Conservation (phyloP, 2,329 filamentous ascomycete species). For the Hansfordia pulvinata region DNA sequence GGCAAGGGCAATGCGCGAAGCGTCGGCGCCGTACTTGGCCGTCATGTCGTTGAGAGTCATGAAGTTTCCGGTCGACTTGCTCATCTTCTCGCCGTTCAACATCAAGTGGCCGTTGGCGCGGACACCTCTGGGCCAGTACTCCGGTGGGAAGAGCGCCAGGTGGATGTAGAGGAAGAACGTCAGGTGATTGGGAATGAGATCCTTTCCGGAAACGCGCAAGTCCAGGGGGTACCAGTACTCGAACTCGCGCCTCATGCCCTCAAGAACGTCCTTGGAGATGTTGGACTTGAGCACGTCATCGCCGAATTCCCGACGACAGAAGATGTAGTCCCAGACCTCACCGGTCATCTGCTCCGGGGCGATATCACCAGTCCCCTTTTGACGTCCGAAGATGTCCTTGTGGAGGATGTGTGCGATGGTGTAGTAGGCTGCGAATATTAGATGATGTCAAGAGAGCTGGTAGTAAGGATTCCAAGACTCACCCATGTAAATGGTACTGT, state of each 20-base stretch:
- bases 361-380: slow-evolving; percentile 49
- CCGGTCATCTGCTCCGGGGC: slow-evolving; percentile 80
- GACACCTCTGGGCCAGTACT: slow-evolving; percentile 80
- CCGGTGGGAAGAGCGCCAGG: slow-evolving; percentile 70
- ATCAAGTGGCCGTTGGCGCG: slow-evolving; percentile 87
- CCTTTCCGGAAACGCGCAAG: slow-evolving; percentile 78
- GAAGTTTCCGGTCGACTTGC: slow-evolving; percentile 95
- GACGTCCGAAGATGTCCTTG: slow-evolving; percentile 72
- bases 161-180: slow-evolving; percentile 96
- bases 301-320: slow-evolving; percentile 58
- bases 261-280: slow-evolving; percentile 60
- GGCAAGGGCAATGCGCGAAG: slow-evolving; percentile 78
- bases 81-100: slow-evolving; percentile 97
- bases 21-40: slow-evolving; percentile 89
- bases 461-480: too few relatives aligned
- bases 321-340: slow-evolving; percentile 93
- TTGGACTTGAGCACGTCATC: slow-evolving; percentile 55
- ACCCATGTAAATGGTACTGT: slow-evolving; percentile 90
- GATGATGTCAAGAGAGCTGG: too few relatives aligned
- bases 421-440: too few relatives aligned
- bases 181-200: slow-evolving; percentile 84
- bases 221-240: slow-evolving; percentile 97
- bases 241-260: slow-evolving; percentile 79
- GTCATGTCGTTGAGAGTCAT: slow-evolving; percentile 78
- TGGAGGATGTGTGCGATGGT: slow-evolving; percentile 57